Evolutionary conservation across 257 asterid genomes (phyloP), one percentile per base, ranked within the genome.

Genomic region (Thymus mandschuricus): DNA sequence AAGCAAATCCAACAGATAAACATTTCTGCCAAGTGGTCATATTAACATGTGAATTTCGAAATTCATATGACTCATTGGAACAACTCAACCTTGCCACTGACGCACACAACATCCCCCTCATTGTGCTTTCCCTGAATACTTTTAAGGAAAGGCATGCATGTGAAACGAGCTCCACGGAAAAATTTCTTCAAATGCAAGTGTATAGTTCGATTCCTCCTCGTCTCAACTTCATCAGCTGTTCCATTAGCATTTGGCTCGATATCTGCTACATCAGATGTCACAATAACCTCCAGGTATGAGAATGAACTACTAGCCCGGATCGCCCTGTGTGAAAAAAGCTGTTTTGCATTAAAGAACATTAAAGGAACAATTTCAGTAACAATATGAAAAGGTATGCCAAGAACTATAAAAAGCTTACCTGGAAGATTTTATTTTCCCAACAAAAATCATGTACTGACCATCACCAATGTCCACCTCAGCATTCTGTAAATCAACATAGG

Each of bases 141-240:
- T 85, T 58, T 86, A 71, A 94, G 99, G 80, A 94, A 91, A 73
- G 96, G 92, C 48, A 71, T 62, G 79, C 64, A 79, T 66, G 97
- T 89, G 82, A 91, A 94, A 66, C 99, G 99, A 49, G 90, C 71
- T 50, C 99, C 99, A 66, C 99, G 95, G 61, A 91, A 94, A 84
- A 86, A 94, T 68, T 86, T 88, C 86, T 94, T 94, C 85, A 94
- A 88, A 86, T 94, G 97, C 83, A 94, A 75, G 75, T 76, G 81
- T 55, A 91, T 77, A 30, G 85, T 86, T 73, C 84, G 85, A 61
- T 71, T 81, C 74, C 69, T 78, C 56, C 66, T 79, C 54, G 52
- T 76, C 60, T 81, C 87, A 62, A 71, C 74, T 72, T 73, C 84
- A 65, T 80, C 87, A 50, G 68, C 73, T 50, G 79, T 45, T 64